These are phyloP conservation scores for Artomyces pyxidatus DNA, from an alignment of 768 basidiomycete species.

Conservation along the genomic window DNA sequence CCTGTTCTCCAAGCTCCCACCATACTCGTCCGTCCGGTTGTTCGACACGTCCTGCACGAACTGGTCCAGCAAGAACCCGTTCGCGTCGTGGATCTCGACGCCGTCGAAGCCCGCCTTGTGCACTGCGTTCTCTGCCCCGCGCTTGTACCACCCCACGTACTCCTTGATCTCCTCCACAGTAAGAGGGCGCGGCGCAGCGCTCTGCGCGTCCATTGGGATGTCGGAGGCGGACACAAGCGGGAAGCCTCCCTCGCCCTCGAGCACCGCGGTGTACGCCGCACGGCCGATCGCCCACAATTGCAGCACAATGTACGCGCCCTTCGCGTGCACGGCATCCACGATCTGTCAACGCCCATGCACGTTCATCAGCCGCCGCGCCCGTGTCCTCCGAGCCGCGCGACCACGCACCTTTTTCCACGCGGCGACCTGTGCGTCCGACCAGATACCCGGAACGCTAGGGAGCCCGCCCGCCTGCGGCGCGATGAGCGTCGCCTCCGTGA, in stretches of 20 bases:
- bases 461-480: not conserved
- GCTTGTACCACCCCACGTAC: not conserved
- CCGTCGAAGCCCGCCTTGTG: not conserved
- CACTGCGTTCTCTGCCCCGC: not conserved
- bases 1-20: not conserved
- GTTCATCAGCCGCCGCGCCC: not conserved
- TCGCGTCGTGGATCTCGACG: not conserved
- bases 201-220: not conserved
- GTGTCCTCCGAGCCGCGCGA: not conserved
- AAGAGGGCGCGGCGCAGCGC: not conserved
- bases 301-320: constrained; percentile 24
- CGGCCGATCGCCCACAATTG: constrained; percentile 35
- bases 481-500: not conserved
- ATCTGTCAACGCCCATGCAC: constrained; percentile 16
- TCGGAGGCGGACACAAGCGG: not conserved
- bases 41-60: not conserved
- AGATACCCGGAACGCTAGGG: not conserved
- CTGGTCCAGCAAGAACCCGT: not conserved
- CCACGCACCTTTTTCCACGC: not conserved
- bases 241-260: constrained; percentile 8
- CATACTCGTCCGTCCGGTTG: not conserved
- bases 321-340: constrained; percentile 26
- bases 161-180: not conserved
- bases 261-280: not conserved
- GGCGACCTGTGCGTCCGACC: not conserved